phyloP scores from a whole-genome alignment of 352 stramenopile genomes.

The Globisporangium carolinianum region DNA sequence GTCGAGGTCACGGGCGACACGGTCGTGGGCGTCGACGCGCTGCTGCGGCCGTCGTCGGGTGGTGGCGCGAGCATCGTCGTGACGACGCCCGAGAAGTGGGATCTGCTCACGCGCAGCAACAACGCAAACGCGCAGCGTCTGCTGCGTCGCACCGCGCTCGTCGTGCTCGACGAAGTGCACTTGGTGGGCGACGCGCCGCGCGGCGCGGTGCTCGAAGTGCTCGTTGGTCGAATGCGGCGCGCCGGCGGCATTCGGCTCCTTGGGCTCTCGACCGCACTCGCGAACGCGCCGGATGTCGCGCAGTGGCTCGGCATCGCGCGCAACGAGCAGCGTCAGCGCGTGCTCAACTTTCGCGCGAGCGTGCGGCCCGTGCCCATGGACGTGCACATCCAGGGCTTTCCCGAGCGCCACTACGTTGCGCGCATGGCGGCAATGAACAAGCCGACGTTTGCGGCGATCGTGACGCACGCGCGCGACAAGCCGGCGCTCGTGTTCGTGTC shows the following conservation, averaged over 20 bases:
- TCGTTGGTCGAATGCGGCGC: slow-evolving; percentile 81
- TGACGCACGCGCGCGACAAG: slow-evolving; percentile 91
- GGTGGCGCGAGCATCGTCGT: slow-evolving; percentile 91
- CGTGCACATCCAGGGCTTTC: slow-evolving; percentile 95
- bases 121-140: slow-evolving; percentile 74
- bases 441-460: slow-evolving; percentile 96
- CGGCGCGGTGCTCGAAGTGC: slow-evolving; percentile 88
- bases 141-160: slow-evolving; percentile 75
- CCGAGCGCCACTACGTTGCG: slow-evolving; percentile 95
- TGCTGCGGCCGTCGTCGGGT: slow-evolving; percentile 65
- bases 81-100: slow-evolving; percentile 98
- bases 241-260: slow-evolving; percentile 83
- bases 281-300: slow-evolving; percentile 94
- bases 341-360: slow-evolving; percentile 94
- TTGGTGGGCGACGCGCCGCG: slow-evolving; percentile 92
- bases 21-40: slow-evolving; percentile 86
- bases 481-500: slow-evolving; percentile 97
- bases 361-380: slow-evolving; percentile 96
- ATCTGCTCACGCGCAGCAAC: slow-evolving; percentile 88
- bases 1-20: slow-evolving; percentile 97
- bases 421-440: slow-evolving; percentile 99
- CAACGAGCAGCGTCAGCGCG: slow-evolving; percentile 50
- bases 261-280: slow-evolving; percentile 94
- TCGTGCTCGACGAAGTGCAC: slow-evolving; percentile 98
- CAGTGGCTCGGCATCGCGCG: slow-evolving; percentile 95